Conservation (phyloP, 129 eudicot genomes). For the Daucus carota region DH1_v3.0 NC_030386.2:26200001-26200500, state of each 20-base stretch:
- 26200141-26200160: not conserved
- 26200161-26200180: not conserved
- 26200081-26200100: not conserved
- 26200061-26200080: not conserved
- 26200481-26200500: slow-evolving; percentile 56
- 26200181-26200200: not conserved
- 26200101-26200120: not conserved
- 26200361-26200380: slow-evolving; percentile 30
- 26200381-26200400: slow-evolving; percentile 53
- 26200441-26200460: slow-evolving; percentile 87
- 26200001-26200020: not conserved
- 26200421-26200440: slow-evolving; percentile 63
- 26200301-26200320: slow-evolving; percentile 46
- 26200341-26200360: slow-evolving; percentile 24
- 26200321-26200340: slow-evolving; percentile 30
- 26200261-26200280: slow-evolving; percentile 16
- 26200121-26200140: not conserved
- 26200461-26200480: slow-evolving; percentile 85
- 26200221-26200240: not conserved
- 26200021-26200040: not conserved
- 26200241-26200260: not conserved
- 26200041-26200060: not conserved
- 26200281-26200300: slow-evolving; percentile 54
- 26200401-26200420: slow-evolving; percentile 65
- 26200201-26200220: not conserved